A percentile compares a stretch with the other conserved stretches of the same genome.
Evolutionary conservation across 1,284 basidiomycete genomes (phyloP).

Genomic region (Ceratobasidium sp.): DNA sequence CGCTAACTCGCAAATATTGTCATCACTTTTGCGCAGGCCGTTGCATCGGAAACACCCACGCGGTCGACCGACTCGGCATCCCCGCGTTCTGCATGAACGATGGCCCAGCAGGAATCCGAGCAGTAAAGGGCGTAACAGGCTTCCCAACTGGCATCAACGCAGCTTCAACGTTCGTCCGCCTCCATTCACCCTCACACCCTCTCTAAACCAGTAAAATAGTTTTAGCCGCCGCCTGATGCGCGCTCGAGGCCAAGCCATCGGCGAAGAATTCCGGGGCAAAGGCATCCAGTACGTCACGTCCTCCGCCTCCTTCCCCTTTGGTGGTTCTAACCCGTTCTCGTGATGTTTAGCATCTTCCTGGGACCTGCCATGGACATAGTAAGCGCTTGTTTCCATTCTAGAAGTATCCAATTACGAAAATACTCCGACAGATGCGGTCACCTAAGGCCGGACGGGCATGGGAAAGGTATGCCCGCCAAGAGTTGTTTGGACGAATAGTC

Average conservation of each 20-base stretch:
- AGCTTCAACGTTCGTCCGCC: slow-evolving; percentile 19
- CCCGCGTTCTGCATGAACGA: slow-evolving; percentile 35
- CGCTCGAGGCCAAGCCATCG: slow-evolving; percentile 34
- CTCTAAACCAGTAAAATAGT: not conserved
- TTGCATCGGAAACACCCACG: slow-evolving; percentile 33
- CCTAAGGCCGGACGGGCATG: slow-evolving; percentile 33
- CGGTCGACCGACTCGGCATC: slow-evolving; percentile 31
- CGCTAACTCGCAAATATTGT: not conserved
- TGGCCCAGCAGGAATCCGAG: slow-evolving; percentile 33
- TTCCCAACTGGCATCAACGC: slow-evolving; percentile 34
- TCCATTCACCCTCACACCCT: not conserved
- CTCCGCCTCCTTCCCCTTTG: too few relatives aligned
- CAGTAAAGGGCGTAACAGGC: slow-evolving; percentile 35
- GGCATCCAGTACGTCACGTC: slow-evolving; percentile 28
- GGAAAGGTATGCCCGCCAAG: too few relatives aligned
- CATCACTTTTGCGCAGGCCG: not conserved
- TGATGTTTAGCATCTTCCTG: slow-evolving; percentile 7
- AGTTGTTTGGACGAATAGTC: not conserved
- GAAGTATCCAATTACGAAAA: not conserved
- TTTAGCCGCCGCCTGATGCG: slow-evolving; percentile 35
- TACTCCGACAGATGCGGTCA: slow-evolving; percentile 28
- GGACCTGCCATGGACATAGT: slow-evolving; percentile 35
- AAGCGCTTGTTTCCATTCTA: not conserved
- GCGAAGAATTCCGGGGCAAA: slow-evolving; percentile 35
- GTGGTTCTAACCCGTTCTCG: not conserved